Conservation (phyloP, 2,329 filamentous ascomycete genomes). For the Waltergamsia citrina region DNA sequence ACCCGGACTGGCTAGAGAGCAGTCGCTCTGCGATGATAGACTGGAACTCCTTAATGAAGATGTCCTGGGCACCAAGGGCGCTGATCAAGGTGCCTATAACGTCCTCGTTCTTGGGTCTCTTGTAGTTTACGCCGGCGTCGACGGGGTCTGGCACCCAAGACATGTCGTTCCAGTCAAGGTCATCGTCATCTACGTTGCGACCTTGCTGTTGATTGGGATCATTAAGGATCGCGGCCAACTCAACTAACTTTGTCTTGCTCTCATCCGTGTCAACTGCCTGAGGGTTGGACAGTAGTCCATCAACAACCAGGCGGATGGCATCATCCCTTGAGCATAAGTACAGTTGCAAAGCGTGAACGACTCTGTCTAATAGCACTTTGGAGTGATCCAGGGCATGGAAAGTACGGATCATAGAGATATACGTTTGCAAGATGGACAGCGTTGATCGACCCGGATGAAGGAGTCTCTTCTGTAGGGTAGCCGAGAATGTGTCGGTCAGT, state of each 20-base stretch:
- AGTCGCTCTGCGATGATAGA: conserved; percentile 79
- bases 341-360: conserved; percentile 63
- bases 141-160: conserved; percentile 87
- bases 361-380: conserved; percentile 66
- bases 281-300: conserved; percentile 57
- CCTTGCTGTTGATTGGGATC: conserved; percentile 46
- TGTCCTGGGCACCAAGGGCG: conserved; percentile 79
- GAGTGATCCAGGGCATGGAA: conserved; percentile 70
- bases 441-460: conserved; percentile 71
- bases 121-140: conserved; percentile 88
- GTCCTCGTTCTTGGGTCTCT: conserved; percentile 79
- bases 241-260: conserved; percentile 45
- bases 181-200: conserved; percentile 50
- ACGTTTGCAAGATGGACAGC: conserved; percentile 64
- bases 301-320: conserved; percentile 68
- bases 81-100: conserved; percentile 85
- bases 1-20: conserved; percentile 54
- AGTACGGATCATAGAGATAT: conserved; percentile 70
- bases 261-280: conserved; percentile 38
- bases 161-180: conserved; percentile 86
- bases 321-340: conserved; percentile 71
- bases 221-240: conserved; percentile 58
- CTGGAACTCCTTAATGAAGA: conserved; percentile 92
- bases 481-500: conserved; percentile 60
- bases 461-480: conserved; percentile 54